Conservation (phyloP, 257 asterid genomes). For the Galeopsis tetrahit region DNA sequence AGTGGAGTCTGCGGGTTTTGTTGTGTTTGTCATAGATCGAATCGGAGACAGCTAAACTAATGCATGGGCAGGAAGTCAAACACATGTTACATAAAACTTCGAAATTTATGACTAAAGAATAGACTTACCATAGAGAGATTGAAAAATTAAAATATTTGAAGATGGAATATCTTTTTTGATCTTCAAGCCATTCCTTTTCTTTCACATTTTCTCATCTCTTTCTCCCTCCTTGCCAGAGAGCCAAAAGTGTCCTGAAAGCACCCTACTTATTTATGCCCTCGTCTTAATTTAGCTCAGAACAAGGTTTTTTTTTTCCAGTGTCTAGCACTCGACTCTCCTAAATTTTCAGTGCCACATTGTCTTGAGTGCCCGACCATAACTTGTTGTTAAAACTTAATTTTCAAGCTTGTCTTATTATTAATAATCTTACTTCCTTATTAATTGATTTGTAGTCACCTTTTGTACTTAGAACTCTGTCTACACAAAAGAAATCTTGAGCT, state of each 20-base stretch:
- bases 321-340: neutral
- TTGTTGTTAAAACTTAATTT: constrained; percentile 2
- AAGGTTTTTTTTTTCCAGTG: neutral
- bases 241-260: neutral
- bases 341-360: no score
- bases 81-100: neutral
- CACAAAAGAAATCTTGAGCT: neutral
- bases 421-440: constrained; percentile 9
- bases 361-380: neutral
- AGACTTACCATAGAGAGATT: neutral
- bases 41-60: neutral
- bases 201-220: no score
- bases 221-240: neutral
- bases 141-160: neutral
- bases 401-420: neutral
- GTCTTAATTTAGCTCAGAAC: neutral
- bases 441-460: neutral
- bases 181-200: neutral
- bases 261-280: no score
- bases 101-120: neutral
- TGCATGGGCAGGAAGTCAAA: constrained; percentile 11
- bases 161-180: neutral
- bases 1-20: constrained; percentile 3
- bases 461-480: constrained; percentile 1
- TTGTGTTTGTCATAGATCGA: constrained; percentile 3